Percentiles rank a stretch among this genome's conserved stretches.
phyloP scores from a whole-genome alignment of 192 early-diverging fungal genomes.

The Oehlia diaphana region DNA sequence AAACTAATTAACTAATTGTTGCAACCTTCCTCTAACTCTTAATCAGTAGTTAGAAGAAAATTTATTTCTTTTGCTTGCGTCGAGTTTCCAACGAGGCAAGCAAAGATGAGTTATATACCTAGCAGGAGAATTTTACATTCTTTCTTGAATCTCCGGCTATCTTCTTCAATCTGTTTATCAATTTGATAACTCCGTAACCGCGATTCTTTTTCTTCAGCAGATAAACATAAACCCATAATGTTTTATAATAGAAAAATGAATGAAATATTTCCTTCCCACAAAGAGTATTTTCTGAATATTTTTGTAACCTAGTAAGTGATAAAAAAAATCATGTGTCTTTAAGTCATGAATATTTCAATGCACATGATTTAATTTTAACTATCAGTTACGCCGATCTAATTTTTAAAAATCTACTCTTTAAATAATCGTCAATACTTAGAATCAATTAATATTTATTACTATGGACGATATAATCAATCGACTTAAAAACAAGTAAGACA shows the following conservation, averaged over 20 bases:
- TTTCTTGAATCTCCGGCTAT: slow-evolving; percentile 56
- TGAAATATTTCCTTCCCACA: neutral
- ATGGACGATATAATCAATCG: slow-evolving; percentile 24
- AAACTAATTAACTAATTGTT: neutral
- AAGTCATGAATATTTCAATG: too few species aligned
- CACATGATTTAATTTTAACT: too few species aligned
- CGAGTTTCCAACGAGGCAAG: neutral
- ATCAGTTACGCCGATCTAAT: too few species aligned
- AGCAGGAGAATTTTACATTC: slow-evolving; percentile 75
- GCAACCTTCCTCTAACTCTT: neutral
- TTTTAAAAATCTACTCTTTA: too few species aligned
- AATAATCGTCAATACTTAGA: neutral
- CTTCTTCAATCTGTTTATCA: slow-evolving; percentile 63
- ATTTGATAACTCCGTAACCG: slow-evolving; percentile 54
- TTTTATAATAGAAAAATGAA: neutral
- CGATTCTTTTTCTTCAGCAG: slow-evolving; percentile 59
- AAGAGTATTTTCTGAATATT: neutral
- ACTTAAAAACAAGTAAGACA: slow-evolving; percentile 17
- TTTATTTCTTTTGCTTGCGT: neutral
- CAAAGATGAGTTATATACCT: slow-evolving; percentile 43
- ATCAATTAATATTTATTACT: neutral
- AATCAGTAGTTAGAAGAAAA: neutral
- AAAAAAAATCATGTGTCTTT: too few species aligned
- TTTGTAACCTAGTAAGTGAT: too few species aligned
- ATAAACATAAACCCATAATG: slow-evolving; percentile 67